Evolutionary conservation across 2,329 filamentous ascomycete genomes (phyloP).

Genomic region (Paramyrothecium sp.): DNA sequence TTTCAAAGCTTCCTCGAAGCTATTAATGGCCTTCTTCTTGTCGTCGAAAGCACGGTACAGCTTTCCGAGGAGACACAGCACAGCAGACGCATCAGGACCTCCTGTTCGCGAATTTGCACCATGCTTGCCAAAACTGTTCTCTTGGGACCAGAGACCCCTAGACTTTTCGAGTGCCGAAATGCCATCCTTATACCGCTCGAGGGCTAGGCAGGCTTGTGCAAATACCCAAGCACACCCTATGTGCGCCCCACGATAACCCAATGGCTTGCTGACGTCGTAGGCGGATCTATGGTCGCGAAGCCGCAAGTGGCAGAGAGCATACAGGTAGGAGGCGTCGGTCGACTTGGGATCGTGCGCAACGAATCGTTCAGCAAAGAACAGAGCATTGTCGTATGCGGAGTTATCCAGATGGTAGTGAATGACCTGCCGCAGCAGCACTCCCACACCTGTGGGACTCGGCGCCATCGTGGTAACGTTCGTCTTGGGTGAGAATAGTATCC

Average conservation of each 20-base stretch:
- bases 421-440: slow-evolving; percentile 55
- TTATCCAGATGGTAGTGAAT: slow-evolving; percentile 81
- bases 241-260: slow-evolving; percentile 70
- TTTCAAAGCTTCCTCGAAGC: slow-evolving; percentile 86
- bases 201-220: slow-evolving; percentile 79
- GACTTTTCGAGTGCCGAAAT: slow-evolving; percentile 81
- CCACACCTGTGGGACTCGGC: slow-evolving; percentile 48
- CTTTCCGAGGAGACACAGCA: slow-evolving; percentile 83
- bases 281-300: slow-evolving; percentile 82
- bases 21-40: slow-evolving; percentile 78
- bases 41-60: slow-evolving; percentile 81
- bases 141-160: slow-evolving; percentile 70
- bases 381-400: slow-evolving; percentile 81
- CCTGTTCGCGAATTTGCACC: slow-evolving; percentile 72
- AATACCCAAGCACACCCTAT: slow-evolving; percentile 89
- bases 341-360: slow-evolving; percentile 80
- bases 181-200: slow-evolving; percentile 79
- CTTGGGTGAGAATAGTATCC: slow-evolving; percentile 3
- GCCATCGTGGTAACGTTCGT: slow-evolving; percentile 43
- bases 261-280: slow-evolving; percentile 75
- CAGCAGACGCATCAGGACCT: slow-evolving; percentile 78
- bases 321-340: slow-evolving; percentile 76
- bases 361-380: slow-evolving; percentile 89
- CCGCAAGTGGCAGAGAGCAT: slow-evolving; percentile 81
- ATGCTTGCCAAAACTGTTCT: slow-evolving; percentile 80